A percentile compares a stretch with the other conserved stretches of the same genome.
Evolutionary conservation across 75 land plant species (phyloP).

Genomic region (Cunninghamia lanceolata): DNA sequence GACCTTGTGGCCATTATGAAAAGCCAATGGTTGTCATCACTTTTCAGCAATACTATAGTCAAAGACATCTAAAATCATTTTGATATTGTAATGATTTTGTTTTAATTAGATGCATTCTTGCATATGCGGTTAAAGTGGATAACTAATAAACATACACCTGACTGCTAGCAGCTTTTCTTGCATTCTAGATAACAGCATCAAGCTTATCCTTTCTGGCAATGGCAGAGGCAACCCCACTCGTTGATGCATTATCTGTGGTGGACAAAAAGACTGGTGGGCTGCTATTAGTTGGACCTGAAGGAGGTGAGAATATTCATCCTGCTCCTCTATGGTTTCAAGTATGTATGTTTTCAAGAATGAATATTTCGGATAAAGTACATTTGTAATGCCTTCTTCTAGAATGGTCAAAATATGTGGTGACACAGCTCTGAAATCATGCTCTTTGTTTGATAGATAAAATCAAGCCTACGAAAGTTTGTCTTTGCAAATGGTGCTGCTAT

Average conservation of each 20-base stretch:
- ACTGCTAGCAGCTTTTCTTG: background rate
- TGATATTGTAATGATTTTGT: background rate
- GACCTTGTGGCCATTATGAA: background rate
- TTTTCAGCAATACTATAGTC: background rate
- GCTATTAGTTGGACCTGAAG: conserved; percentile 91
- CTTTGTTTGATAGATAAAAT: background rate
- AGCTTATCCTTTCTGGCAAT: conserved; percentile 62
- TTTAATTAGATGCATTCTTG: background rate
- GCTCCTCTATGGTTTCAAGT: background rate
- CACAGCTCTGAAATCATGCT: background rate
- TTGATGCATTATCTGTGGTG: conserved; percentile 29
- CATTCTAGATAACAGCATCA: conserved; percentile 45
- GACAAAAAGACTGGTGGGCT: conserved; percentile 33
- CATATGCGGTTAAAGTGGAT: background rate
- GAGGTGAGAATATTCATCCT: conserved; percentile 47
- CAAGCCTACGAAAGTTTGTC: background rate
- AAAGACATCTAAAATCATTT: background rate
- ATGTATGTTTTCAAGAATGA: background rate
- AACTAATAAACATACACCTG: background rate
- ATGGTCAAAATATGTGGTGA: background rate
- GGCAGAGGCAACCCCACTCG: conserved; percentile 72
- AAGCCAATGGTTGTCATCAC: background rate
- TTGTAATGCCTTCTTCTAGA: background rate
- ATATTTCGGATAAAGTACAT: background rate
- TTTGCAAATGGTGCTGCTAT: background rate